Conservation (phyloP, 2,329 filamentous ascomycete species). For the Fusarium anguioides region DNA sequence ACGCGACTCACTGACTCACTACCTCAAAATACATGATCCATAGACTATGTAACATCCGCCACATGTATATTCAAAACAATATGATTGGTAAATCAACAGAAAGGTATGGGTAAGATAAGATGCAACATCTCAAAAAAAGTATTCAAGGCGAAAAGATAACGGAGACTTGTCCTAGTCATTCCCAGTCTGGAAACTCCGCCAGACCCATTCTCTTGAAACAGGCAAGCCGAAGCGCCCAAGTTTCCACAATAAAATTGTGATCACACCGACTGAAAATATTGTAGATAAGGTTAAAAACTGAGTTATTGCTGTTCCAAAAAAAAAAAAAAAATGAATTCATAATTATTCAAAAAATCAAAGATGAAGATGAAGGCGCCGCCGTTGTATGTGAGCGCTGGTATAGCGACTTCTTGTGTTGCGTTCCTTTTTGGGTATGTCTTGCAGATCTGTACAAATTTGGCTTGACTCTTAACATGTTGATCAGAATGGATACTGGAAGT, state of each 20-base stretch:
- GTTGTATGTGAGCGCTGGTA: slow-evolving; percentile 46
- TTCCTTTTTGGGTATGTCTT: slow-evolving; percentile 48
- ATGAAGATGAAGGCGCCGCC: slow-evolving; percentile 37
- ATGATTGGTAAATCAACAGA: too few species aligned
- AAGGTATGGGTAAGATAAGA: neutral
- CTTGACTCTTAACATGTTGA: neutral
- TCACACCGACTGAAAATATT: slow-evolving; percentile 33
- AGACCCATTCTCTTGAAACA: slow-evolving; percentile 19
- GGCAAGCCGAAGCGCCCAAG: slow-evolving; percentile 27
- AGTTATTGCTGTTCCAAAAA: neutral
- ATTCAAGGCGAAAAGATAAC: neutral
- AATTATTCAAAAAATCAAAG: neutral
- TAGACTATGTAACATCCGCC: neutral
- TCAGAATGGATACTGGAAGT: slow-evolving; percentile 57
- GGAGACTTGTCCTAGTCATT: neutral
- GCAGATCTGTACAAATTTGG: rapidly evolving
- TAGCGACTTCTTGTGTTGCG: slow-evolving; percentile 47
- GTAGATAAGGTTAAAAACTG: slow-evolving; percentile 14
- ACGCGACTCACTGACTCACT: neutral
- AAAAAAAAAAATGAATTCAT: too few species aligned
- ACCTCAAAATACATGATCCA: neutral
- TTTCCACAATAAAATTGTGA: slow-evolving; percentile 38
- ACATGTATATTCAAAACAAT: neutral
- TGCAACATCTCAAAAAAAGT: neutral
- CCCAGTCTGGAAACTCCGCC: slow-evolving; percentile 24